These are phyloP conservation scores for Solanum sejunctum DNA, from an alignment of 257 asterid species.

Conservation along the genomic window DNA sequence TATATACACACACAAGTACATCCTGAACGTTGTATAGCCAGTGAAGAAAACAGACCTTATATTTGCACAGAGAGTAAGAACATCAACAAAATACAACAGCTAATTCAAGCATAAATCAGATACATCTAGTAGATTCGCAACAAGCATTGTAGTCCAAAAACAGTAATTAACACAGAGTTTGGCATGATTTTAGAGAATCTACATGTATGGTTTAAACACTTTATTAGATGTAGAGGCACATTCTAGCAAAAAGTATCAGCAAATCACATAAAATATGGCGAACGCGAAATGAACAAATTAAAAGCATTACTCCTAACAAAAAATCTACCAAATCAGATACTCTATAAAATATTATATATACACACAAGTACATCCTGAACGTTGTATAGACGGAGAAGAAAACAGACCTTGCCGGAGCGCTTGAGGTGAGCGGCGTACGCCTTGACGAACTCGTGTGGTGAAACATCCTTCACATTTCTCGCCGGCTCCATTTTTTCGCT, in stretches of 20 bases:
- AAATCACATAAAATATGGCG: not conserved
- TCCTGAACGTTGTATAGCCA: not conserved
- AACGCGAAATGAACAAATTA: not conserved
- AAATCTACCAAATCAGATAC: not conserved
- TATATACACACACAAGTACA: not conserved
- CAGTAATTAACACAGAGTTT: not conserved
- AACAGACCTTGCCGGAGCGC: slow-evolving; percentile 88
- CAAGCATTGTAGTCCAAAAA: not conserved
- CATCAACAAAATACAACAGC: not conserved
- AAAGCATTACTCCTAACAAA: not conserved
- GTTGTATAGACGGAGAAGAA: not conserved
- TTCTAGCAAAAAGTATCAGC: not conserved
- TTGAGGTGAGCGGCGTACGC: slow-evolving; percentile 77
- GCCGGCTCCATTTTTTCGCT: slow-evolving; percentile 53
- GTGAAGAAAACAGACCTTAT: slow-evolving; percentile 28
- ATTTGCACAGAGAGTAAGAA: not conserved
- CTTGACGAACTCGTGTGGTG: slow-evolving; percentile 80
- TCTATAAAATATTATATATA: not conserved
- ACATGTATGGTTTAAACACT: not conserved
- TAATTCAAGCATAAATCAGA: not conserved
- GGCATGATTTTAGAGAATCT: not conserved
- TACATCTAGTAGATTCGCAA: not conserved
- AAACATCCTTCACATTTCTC: slow-evolving; percentile 70
- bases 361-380: not conserved
- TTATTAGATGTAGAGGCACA: not conserved